Percentiles rank a stretch among this genome's conserved stretches.
Evolutionary conservation across 2,329 filamentous ascomycete genomes (phyloP).

Genomic region (Calonectria honghensis): DNA sequence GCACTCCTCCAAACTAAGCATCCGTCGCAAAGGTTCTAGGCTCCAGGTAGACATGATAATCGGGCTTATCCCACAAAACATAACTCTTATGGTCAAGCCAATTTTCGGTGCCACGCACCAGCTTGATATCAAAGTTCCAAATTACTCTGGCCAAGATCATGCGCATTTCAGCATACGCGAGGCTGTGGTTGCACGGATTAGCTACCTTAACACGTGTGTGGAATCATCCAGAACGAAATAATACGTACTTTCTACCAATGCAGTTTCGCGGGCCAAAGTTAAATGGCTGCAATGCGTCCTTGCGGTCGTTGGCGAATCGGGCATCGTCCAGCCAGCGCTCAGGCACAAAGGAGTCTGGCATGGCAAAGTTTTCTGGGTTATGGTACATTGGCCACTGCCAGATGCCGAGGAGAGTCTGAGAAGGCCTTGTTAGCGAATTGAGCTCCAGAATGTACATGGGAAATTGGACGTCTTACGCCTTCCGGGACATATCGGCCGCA

Average conservation of each 20-base stretch:
- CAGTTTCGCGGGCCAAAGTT: constrained; percentile 34
- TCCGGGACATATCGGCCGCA: constrained; percentile 6
- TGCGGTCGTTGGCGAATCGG: constrained; percentile 5
- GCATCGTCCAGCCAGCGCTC: constrained; percentile 33
- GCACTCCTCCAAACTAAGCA: not conserved
- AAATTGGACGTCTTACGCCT: not conserved
- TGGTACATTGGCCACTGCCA: constrained; percentile 39
- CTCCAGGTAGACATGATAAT: not conserved
- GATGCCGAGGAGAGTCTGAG: constrained; percentile 14
- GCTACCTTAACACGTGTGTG: no score
- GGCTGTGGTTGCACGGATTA: not conserved
- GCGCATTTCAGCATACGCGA: not conserved
- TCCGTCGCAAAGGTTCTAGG: not conserved
- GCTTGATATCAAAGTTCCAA: not conserved
- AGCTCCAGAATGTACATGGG: not conserved
- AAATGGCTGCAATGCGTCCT: constrained; percentile 31
- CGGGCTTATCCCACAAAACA: not conserved
- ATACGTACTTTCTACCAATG: constrained; percentile 36
- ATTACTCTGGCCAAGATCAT: not conserved
- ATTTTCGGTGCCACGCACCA: not conserved
- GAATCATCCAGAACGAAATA: not conserved
- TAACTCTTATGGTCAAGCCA: not conserved
- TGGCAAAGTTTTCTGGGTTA: constrained; percentile 26
- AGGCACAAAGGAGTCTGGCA: constrained; percentile 24
- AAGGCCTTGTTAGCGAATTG: not conserved